Evolutionary conservation across 164 flowering plant species (phyloP).

Genomic region (Piper betle): DNA sequence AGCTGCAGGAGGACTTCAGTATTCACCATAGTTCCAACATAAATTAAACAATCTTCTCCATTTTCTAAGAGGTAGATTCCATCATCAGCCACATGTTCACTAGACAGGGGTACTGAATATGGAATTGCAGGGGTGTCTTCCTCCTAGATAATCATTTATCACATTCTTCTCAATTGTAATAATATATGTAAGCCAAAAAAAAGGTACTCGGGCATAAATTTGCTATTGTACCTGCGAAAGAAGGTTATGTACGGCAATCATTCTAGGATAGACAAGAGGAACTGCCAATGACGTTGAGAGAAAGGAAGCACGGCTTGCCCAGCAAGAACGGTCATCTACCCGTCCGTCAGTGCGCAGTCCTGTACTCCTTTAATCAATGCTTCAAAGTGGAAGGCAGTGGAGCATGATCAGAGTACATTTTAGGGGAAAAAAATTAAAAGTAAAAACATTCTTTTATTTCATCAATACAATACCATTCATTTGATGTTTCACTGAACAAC

Average conservation of each 20-base stretch:
- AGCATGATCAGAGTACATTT: neutral
- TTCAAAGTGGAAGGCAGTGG: constrained; percentile 8
- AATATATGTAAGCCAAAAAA: neutral
- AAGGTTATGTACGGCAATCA: constrained; percentile 72
- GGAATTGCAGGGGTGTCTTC: constrained; percentile 45
- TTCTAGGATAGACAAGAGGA: constrained; percentile 81
- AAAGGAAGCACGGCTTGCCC: constrained; percentile 66
- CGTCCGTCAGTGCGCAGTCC: constrained; percentile 82
- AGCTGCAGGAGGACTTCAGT: constrained; percentile 43
- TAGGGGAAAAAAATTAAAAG: no score
- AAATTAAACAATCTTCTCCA: constrained; percentile 79
- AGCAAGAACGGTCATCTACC: constrained; percentile 80
- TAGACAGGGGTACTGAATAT: constrained; percentile 61
- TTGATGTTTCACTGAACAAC: no score
- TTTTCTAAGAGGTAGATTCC: constrained; percentile 91
- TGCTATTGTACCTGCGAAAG: constrained; percentile 35
- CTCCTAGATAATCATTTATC: constrained; percentile 29
- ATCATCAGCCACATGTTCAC: constrained; percentile 73
- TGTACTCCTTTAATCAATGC: constrained; percentile 71
- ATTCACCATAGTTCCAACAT: constrained; percentile 56
- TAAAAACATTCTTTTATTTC: no score
- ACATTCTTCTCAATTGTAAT: neutral
- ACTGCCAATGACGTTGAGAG: constrained; percentile 58
- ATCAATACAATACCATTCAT: no score
- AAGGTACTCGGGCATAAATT: neutral